Conservation (phyloP, 1,284 basidiomycete species). For the Leccinum griseonigrum region DNA sequence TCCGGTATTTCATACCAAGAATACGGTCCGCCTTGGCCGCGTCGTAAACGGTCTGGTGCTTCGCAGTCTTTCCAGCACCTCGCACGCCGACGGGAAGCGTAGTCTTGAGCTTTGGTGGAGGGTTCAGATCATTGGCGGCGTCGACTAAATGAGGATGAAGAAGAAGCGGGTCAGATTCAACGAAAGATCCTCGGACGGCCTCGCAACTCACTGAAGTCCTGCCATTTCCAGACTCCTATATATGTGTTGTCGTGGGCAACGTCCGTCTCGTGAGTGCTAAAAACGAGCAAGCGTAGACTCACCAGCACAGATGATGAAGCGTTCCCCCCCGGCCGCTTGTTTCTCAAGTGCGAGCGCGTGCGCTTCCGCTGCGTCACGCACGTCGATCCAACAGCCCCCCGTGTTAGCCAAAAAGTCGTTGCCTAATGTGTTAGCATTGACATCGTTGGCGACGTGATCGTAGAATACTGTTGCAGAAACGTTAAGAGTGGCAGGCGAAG, state of each 20-base stretch:
- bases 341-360: neutral
- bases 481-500: slow-evolving; percentile 45
- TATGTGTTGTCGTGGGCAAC: no score
- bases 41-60: neutral
- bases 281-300: neutral
- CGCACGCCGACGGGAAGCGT: neutral
- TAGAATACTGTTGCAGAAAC: slow-evolving; percentile 41
- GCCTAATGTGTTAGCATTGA: neutral
- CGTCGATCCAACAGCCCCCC: slow-evolving; percentile 14
- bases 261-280: neutral
- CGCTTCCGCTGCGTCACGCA: neutral
- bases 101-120: neutral
- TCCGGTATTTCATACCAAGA: neutral
- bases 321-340: neutral
- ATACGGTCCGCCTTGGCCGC: neutral
- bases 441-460: slow-evolving; percentile 10
- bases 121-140: neutral
- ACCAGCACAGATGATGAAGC: neutral
- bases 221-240: neutral
- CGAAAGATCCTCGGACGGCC: neutral
- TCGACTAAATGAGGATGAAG: no score
- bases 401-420: slow-evolving; percentile 29
- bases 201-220: neutral
- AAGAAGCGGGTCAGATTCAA: no score
- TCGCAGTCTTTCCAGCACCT: neutral